Percentiles rank a stretch among this genome's conserved stretches.
Conservation (phyloP, 1,139 yeast species). For the Blastobotrys proliferans region DNA sequence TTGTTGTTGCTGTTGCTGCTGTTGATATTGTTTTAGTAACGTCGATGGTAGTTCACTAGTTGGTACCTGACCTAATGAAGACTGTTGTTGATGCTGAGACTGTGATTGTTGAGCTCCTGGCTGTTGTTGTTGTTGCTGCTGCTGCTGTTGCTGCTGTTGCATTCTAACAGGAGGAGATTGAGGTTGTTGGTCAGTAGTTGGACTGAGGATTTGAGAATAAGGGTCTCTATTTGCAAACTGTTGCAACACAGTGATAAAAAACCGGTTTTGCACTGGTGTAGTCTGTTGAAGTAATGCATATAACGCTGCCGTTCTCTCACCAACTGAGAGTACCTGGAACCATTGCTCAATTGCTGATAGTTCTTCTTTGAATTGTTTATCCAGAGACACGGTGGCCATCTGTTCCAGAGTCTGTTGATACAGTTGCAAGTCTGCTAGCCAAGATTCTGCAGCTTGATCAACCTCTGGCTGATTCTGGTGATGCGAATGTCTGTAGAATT, state of each 20-base stretch:
- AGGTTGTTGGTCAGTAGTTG: constrained; percentile 24
- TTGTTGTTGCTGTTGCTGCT: constrained; percentile 14
- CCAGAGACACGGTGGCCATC: constrained; percentile 35
- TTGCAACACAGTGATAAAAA: constrained; percentile 37
- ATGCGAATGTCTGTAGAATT: neutral
- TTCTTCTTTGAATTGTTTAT: constrained; percentile 27
- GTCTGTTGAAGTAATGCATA: constrained; percentile 37
- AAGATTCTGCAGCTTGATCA: constrained; percentile 31
- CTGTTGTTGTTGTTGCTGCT: constrained; percentile 8
- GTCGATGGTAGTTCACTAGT: constrained; percentile 12
- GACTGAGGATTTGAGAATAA: constrained; percentile 28
- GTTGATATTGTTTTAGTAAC: constrained; percentile 9
- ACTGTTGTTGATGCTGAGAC: constrained; percentile 5
- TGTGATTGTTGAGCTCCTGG: constrained; percentile 18
- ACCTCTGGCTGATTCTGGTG: constrained; percentile 12
- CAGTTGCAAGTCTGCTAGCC: constrained; percentile 35
- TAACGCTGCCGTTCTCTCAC: constrained; percentile 39
- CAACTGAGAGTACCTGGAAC: constrained; percentile 36
- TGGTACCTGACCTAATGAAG: constrained; percentile 9
- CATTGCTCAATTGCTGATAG: constrained; percentile 35
- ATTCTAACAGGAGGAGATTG: constrained; percentile 5
- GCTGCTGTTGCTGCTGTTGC: constrained; percentile 5
- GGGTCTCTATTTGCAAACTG: constrained; percentile 33
- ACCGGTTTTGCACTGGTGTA: constrained; percentile 37
- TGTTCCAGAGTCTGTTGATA: constrained; percentile 35